Evolutionary conservation across 176 grass and related monocot genomes (phyloP).

Genomic region (Aechmea fasciata): DNA sequence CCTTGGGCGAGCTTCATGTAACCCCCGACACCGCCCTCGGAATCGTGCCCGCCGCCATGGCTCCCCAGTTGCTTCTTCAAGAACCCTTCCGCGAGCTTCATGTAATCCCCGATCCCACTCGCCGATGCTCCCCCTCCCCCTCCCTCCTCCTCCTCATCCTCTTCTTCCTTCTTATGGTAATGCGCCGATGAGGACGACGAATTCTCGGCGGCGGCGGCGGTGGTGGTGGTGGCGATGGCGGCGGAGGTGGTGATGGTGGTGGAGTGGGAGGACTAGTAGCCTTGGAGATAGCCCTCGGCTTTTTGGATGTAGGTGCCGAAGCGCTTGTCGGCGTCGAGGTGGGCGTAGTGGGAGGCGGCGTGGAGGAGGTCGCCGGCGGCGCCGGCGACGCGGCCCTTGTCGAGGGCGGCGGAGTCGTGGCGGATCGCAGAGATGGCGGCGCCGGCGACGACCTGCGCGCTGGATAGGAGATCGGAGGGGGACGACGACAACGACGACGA

Average conservation of each 20-base stretch:
- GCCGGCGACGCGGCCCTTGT: conserved; percentile 58
- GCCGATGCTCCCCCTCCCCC: conserved; percentile 20
- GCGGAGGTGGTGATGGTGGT: background rate
- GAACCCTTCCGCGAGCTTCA: conserved; percentile 34
- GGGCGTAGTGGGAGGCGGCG: conserved; percentile 65
- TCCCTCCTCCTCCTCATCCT: conserved; percentile 23
- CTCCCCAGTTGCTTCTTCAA: conserved; percentile 14
- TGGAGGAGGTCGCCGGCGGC: conserved; percentile 65
- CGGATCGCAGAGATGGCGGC: conserved; percentile 54
- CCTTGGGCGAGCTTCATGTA: conserved; percentile 78
- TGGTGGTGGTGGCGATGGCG: background rate
- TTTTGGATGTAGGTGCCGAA: conserved; percentile 57
- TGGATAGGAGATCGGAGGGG: conserved; percentile 45
- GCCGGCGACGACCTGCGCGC: conserved; percentile 75
- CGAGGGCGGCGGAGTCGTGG: conserved; percentile 50
- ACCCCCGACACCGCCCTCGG: conserved; percentile 33
- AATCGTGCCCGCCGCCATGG: conserved; percentile 19
- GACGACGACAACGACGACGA: too few relatives aligned
- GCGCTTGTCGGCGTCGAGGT: conserved; percentile 71
- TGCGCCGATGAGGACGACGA: conserved; percentile 6
- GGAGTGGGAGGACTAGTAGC: conserved; percentile 31
- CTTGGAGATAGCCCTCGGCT: conserved; percentile 80
- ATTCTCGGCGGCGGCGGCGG: conserved; percentile 7
- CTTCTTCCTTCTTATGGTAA: conserved; percentile 12
- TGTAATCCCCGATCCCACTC: conserved; percentile 25